Evolutionary conservation across 2,329 filamentous ascomycete species (phyloP), one percentile per base, ranked within the genome.

Genomic region (Magnaporthales sp.): DNA sequence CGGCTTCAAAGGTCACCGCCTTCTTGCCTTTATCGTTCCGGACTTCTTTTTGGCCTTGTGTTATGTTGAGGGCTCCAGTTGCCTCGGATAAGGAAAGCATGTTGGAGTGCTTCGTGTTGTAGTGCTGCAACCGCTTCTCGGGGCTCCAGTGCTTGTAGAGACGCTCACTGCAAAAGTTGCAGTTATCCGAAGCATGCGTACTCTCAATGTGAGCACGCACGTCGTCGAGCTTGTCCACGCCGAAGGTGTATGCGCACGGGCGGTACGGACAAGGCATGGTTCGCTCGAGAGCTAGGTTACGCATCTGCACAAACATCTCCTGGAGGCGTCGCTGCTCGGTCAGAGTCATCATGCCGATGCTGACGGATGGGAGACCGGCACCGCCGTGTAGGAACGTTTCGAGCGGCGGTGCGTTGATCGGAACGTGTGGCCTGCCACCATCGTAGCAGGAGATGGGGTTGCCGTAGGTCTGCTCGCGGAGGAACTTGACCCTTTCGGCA

Each of bases 81-180:
- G 26, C 38, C 24, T n/a, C 38, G 10, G 8, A 8, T 7, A 15
- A 24, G 15, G 62, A 63, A 29, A 22, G 63, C 9, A 32, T 29
- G 13, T 22, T 46, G 38, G 24, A 8, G 38, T 64, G 63, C 11
- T 11, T 29, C 38, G 8, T 64, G 15, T 30, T 54, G 29, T 11
- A 66, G 65, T 66, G 65, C 10, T 29, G 32, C 38, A 31, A 32
- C 58, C 65, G 58, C 11, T 66, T 60, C 58, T 63, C 26, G 15
- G 19, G 9, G 22, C 24, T 26, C 65, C 65, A 66, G 60, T 66
- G 26, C 60, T n/a, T 63, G 58, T 63, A 66, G 22, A 66, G 65
- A 30, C 58, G 58, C 30, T 66, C 56, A 11, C 63, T 30, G 65
- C 65, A 66, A 58, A 66, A 66, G 58, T 66, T 66, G 60, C 65